These are phyloP conservation scores for Wickerhamiella azyma DNA, from an alignment of 805 yeast genomes.

Conservation along the genomic window DNA sequence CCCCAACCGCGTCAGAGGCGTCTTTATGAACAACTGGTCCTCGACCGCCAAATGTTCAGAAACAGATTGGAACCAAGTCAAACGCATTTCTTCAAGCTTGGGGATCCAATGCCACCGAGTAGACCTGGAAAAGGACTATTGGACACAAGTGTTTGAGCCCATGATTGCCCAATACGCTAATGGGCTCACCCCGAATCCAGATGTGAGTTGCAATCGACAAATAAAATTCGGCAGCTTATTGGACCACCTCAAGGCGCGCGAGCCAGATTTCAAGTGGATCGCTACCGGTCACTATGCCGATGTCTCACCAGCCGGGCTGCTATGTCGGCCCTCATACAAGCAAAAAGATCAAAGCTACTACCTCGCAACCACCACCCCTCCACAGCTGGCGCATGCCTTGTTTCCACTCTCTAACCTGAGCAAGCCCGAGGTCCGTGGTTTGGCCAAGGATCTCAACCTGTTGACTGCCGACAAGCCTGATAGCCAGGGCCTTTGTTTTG, in stretches of 20 bases:
- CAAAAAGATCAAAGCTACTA: conserved; percentile 87
- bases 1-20: conserved; percentile 51
- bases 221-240: conserved; percentile 78
- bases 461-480: conserved; percentile 72
- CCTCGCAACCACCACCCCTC: conserved; percentile 48
- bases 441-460: conserved; percentile 42
- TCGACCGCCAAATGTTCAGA: conserved; percentile 54
- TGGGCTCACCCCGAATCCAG: conserved; percentile 92
- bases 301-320: conserved; percentile 16
- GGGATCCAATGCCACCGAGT: conserved; percentile 61
- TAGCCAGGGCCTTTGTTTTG: conserved; percentile 92
- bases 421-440: conserved; percentile 58
- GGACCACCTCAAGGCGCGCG: conserved; percentile 21
- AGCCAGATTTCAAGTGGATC: conserved; percentile 45
- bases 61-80: conserved; percentile 78
- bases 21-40: conserved; percentile 90
- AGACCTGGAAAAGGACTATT: conserved; percentile 80
- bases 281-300: conserved; percentile 53
- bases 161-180: conserved; percentile 59
- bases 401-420: conserved; percentile 71
- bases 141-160: conserved; percentile 86
- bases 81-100: conserved; percentile 43
- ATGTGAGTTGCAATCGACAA: conserved; percentile 69
- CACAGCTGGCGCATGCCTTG: conserved; percentile 36
- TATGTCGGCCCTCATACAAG: conserved; percentile 38